phyloP scores from a whole-genome alignment of 2,329 filamentous ascomycete genomes.

The Tolypocladium inflatum region DNA sequence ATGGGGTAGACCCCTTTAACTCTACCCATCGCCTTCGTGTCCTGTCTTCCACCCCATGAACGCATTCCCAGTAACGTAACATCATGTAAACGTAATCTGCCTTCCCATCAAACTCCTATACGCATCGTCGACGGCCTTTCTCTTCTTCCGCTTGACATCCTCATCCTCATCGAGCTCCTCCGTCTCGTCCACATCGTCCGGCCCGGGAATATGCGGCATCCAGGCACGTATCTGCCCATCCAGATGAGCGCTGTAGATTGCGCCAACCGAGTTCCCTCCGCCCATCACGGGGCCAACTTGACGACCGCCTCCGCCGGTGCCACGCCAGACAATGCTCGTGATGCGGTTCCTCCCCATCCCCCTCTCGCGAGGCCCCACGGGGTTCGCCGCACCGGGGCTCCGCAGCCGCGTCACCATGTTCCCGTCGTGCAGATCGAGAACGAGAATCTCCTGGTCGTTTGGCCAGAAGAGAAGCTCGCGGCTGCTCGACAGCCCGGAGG shows the following conservation, averaged over 20 bases:
- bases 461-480: conserved; percentile 70
- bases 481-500: conserved; percentile 44
- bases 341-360: conserved; percentile 57
- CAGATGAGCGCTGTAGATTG: conserved; percentile 69
- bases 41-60: too few relatives aligned
- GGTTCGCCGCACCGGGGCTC: conserved; percentile 47
- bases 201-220: conserved; percentile 50
- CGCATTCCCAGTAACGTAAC: background rate
- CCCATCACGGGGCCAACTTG: conserved; percentile 52
- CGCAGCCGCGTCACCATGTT: conserved; percentile 61
- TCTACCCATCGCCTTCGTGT: background rate
- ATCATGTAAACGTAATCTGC: conserved; percentile 53
- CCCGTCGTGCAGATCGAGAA: conserved; percentile 73
- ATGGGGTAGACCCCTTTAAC: background rate
- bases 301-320: conserved; percentile 47
- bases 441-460: conserved; percentile 70
- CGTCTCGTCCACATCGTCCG: conserved; percentile 38
- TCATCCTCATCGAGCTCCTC: conserved; percentile 31
- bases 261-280: conserved; percentile 40
- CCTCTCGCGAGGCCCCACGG: conserved; percentile 27
- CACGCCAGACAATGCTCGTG: conserved; percentile 66
- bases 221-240: conserved; percentile 80
- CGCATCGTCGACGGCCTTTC: conserved; percentile 70
- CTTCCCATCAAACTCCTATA: conserved; percentile 67
- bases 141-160: conserved; percentile 50